Evolutionary conservation across 2,329 filamentous ascomycete genomes (phyloP).

Genomic region (Ophiostoma quercus): DNA sequence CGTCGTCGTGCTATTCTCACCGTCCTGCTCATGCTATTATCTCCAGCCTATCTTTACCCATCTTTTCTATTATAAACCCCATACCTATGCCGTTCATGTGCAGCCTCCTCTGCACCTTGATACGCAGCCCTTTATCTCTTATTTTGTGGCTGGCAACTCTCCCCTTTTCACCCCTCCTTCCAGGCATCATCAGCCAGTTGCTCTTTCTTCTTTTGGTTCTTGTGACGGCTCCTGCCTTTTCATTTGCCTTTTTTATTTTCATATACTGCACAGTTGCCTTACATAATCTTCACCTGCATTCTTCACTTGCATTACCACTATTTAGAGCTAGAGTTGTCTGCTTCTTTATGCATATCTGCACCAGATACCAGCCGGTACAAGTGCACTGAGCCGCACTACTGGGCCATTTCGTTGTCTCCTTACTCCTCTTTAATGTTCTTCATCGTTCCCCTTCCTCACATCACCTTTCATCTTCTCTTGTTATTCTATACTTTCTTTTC

Average conservation of each 20-base stretch:
- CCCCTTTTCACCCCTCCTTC: not conserved
- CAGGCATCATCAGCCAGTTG: not conserved
- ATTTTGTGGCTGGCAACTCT: not conserved
- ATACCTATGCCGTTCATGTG: too few relatives aligned
- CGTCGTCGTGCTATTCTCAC: not conserved
- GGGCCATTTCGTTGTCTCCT: not conserved
- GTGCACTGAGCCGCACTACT: not conserved
- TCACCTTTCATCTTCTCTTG: not conserved
- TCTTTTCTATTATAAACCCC: too few relatives aligned
- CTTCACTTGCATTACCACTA: too few relatives aligned
- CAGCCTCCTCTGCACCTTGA: not conserved
- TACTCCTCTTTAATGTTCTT: not conserved
- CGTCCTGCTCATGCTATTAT: not conserved
- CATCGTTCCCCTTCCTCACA: not conserved
- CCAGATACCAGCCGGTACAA: not conserved
- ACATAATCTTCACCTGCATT: not conserved
- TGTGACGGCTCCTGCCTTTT: not conserved
- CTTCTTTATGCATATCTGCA: not conserved
- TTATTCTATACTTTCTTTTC: not conserved
- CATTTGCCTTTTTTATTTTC: too few relatives aligned
- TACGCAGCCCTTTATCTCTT: not conserved
- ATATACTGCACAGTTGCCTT: not conserved
- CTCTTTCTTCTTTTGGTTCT: not conserved
- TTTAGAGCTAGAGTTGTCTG: not conserved
- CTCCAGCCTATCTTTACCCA: too few relatives aligned